Percentiles rank a stretch among this genome's conserved stretches.
phyloP scores from a whole-genome alignment of 169 alveolate species.

The Eimeria praecox region DNA sequence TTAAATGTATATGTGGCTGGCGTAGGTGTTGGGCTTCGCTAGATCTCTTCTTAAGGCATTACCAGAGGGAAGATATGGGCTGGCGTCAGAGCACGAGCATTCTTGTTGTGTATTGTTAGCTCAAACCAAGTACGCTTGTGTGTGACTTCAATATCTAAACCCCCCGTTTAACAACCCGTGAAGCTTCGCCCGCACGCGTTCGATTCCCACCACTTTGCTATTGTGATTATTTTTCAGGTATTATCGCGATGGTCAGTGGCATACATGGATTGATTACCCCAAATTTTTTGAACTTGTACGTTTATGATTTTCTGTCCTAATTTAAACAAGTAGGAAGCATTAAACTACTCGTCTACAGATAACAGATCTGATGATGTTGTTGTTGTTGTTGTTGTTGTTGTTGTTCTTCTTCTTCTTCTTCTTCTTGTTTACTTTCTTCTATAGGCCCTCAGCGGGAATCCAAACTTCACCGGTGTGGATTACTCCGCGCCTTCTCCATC shows the following conservation, averaged over 20 bases:
- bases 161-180: neutral
- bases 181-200: neutral
- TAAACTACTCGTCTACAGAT: too few relatives aligned
- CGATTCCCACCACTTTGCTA: neutral
- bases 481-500: constrained; percentile 91
- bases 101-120: constrained; percentile 92
- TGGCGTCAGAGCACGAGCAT: constrained; percentile 94
- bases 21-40: constrained; percentile 57
- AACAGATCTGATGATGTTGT: too few relatives aligned
- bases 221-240: constrained; percentile 58
- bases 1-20: neutral
- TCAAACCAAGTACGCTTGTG: constrained; percentile 77
- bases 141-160: too few relatives aligned
- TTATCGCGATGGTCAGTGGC: constrained; percentile 91
- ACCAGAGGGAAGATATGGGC: constrained; percentile 84
- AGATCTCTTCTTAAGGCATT: constrained; percentile 55
- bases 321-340: neutral
- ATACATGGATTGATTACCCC: constrained; percentile 94
- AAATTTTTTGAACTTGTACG: constrained; percentile 87
- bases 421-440: too few relatives aligned
- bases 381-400: neutral
- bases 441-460: constrained; percentile 56
- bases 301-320: neutral
- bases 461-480: constrained; percentile 88
- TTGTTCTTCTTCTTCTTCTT: neutral